Evolutionary conservation across 805 yeast species (phyloP).

Genomic region (Jamesozyma lodderae): DNA sequence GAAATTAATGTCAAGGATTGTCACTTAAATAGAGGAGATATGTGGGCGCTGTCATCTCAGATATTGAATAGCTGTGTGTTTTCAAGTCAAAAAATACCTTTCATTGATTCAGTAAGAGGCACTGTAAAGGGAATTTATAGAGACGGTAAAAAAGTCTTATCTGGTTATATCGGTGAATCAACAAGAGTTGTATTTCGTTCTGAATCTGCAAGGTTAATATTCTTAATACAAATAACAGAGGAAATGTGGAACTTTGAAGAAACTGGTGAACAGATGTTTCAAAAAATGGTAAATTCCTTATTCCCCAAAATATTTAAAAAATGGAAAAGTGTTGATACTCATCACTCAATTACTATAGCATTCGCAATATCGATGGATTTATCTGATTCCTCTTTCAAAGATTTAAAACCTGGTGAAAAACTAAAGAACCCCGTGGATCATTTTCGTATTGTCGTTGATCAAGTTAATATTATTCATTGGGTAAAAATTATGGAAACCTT

Average conservation of each 20-base stretch:
- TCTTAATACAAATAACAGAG: constrained; percentile 77
- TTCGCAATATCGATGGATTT: constrained; percentile 70
- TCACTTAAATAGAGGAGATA: constrained; percentile 77
- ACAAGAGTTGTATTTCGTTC: constrained; percentile 84
- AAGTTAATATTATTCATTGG: constrained; percentile 84
- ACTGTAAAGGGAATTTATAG: constrained; percentile 52
- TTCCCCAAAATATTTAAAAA: constrained; percentile 81
- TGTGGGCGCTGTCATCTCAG: constrained; percentile 73
- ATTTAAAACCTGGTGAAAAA: constrained; percentile 62
- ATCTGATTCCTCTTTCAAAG: constrained; percentile 41
- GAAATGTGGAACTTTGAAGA: constrained; percentile 99
- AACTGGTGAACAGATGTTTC: constrained; percentile 88
- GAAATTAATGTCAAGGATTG: constrained; percentile 77
- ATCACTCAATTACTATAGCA: constrained; percentile 85
- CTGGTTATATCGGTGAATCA: constrained; percentile 64
- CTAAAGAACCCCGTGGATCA: constrained; percentile 64
- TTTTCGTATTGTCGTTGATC: constrained; percentile 91
- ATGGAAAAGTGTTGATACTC: constrained; percentile 82
- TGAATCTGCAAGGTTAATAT: constrained; percentile 77
- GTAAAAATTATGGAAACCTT: constrained; percentile 82
- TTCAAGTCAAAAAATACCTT: constrained; percentile 53
- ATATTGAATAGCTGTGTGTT: constrained; percentile 58
- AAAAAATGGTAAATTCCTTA: constrained; percentile 82
- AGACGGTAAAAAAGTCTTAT: constrained; percentile 58
- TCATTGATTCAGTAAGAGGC: constrained; percentile 54